A percentile compares a stretch with the other conserved stretches of the same genome.
These are phyloP conservation scores for Leptographium galeiforme DNA, from an alignment of 2,329 filamentous ascomycete species.

Conservation along the genomic window DNA sequence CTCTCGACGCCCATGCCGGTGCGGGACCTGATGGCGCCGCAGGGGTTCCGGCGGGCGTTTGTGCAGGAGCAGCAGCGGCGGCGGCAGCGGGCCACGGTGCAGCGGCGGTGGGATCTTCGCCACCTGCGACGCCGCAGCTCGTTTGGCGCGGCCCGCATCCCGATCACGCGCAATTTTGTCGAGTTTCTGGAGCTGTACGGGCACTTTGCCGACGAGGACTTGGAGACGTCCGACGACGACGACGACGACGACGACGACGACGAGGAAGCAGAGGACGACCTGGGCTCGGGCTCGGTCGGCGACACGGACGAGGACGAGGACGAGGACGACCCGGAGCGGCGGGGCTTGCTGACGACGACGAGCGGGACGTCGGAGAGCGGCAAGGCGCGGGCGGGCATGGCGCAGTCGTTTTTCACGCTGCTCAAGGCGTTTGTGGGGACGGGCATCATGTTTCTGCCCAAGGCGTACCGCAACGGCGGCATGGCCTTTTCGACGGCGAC, in stretches of 20 bases:
- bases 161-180: constrained; percentile 57
- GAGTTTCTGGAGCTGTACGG: constrained; percentile 67
- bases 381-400: constrained; percentile 36
- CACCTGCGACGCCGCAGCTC: constrained; percentile 4
- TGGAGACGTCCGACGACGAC: constrained; percentile 47
- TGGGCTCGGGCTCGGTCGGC: constrained; percentile 6
- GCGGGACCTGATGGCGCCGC: constrained; percentile 25
- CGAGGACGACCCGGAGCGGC: background rate
- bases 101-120: constrained; percentile 8
- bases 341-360: background rate
- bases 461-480: constrained; percentile 66
- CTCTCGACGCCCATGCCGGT: constrained; percentile 8
- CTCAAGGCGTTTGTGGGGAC: constrained; percentile 70
- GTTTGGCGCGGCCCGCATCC: constrained; percentile 18
- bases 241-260: constrained; percentile 31
- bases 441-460: constrained; percentile 70
- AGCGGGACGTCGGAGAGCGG: constrained; percentile 32
- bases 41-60: constrained; percentile 36
- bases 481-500: constrained; percentile 62
- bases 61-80: constrained; percentile 18
- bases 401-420: constrained; percentile 65
- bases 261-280: constrained; percentile 11
- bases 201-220: constrained; percentile 62
- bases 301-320: constrained; percentile 20
- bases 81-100: constrained; percentile 14